These are phyloP conservation scores for Ilyonectria robusta DNA, from an alignment of 2,329 filamentous ascomycete species.

Conservation along the genomic window DNA sequence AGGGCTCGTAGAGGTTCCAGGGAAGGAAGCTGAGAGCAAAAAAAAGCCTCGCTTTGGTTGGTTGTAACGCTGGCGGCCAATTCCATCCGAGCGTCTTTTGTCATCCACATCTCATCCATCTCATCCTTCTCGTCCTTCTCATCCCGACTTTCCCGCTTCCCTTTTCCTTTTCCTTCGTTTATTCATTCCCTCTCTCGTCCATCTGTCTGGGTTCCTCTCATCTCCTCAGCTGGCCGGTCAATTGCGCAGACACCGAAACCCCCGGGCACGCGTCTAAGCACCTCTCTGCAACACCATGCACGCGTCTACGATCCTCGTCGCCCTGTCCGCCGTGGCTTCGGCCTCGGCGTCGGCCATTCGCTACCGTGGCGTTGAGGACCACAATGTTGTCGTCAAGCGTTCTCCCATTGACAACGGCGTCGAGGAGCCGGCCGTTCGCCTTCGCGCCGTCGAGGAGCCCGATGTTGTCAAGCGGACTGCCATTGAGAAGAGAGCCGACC, in stretches of 20 bases:
- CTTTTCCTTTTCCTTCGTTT: conserved; percentile 15
- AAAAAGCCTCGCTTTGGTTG: conserved; percentile 44
- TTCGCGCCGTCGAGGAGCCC: conserved; percentile 33
- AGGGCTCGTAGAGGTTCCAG: neutral
- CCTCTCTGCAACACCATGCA: conserved; percentile 48
- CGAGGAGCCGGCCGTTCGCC: conserved; percentile 55
- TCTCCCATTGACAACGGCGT: conserved; percentile 40
- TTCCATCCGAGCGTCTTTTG: conserved; percentile 38
- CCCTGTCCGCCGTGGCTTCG: conserved; percentile 50
- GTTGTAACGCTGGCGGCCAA: conserved; percentile 20
- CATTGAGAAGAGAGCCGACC: conserved; percentile 46
- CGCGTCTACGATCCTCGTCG: conserved; percentile 49
- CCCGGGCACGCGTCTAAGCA: conserved; percentile 11
- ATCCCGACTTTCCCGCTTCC: conserved; percentile 24
- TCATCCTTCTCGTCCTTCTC: conserved; percentile 21
- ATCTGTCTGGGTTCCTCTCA: conserved; percentile 10
- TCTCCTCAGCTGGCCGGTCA: conserved; percentile 23
- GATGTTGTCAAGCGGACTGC: conserved; percentile 37
- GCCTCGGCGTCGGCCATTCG: conserved; percentile 42
- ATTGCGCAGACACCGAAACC: conserved; percentile 12
- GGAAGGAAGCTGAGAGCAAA: conserved; percentile 22
- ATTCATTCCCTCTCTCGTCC: conserved; percentile 37
- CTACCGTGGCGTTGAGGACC: conserved; percentile 14
- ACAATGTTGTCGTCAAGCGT: conserved; percentile 36
- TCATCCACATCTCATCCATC: conserved; percentile 26